Conservation (phyloP, 129 eudicot species). For the Heracleum sosnowskyi region DNA sequence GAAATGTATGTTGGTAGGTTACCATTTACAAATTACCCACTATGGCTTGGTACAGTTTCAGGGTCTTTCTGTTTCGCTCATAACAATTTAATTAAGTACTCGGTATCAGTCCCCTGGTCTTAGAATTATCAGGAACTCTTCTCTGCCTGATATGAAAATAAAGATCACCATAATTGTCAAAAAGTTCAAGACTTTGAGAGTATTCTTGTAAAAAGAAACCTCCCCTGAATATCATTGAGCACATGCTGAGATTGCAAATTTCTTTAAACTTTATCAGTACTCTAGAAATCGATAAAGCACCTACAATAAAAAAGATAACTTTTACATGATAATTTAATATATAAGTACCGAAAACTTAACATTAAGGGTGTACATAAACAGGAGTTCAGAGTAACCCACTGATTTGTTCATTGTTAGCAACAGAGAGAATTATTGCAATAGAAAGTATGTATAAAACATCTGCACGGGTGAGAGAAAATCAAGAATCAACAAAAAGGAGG, state of each 20-base stretch:
- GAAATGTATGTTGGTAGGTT: too few species aligned
- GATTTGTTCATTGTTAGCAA: too few species aligned
- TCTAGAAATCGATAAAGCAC: too few species aligned
- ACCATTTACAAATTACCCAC: slow-evolving; percentile 27
- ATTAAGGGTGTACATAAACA: too few species aligned
- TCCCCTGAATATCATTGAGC: too few species aligned
- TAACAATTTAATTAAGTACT: slow-evolving; percentile 16
- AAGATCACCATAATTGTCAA: slow-evolving; percentile 40
- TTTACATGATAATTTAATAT: too few species aligned
- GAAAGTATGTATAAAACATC: slow-evolving; percentile 60
- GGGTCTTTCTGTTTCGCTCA: slow-evolving; percentile 36
- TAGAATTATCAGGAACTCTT: slow-evolving; percentile 38
- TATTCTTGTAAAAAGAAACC: slow-evolving; percentile 69
- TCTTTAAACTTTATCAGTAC: too few species aligned
- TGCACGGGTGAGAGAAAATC: too few species aligned
- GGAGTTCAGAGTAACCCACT: too few species aligned
- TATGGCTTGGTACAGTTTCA: slow-evolving; percentile 40
- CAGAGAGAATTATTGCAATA: slow-evolving; percentile 50
- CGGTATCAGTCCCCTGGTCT: slow-evolving; percentile 27
- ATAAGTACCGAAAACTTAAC: too few species aligned
- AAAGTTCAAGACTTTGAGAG: slow-evolving; percentile 78
- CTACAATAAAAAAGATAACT: too few species aligned
- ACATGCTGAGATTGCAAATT: too few species aligned
- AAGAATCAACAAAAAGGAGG: slow-evolving; percentile 42
- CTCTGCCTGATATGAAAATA: slow-evolving; percentile 40